Evolutionary conservation across 1,284 basidiomycete genomes (phyloP).

Genomic region (Hemileccinum hortonii): DNA sequence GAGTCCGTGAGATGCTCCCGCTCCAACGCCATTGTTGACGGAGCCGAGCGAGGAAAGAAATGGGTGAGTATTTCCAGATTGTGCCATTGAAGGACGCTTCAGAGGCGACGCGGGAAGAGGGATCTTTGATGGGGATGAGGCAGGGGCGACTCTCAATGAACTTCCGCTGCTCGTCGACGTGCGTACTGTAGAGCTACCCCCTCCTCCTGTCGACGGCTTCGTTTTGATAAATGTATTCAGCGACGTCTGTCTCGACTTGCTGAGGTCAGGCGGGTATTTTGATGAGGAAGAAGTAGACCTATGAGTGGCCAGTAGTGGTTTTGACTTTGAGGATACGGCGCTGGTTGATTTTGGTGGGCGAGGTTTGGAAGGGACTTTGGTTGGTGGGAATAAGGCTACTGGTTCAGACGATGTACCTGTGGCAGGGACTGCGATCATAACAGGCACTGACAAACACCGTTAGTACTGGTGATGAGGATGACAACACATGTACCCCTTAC

Average conservation of each 20-base stretch:
- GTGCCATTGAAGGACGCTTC: conserved; percentile 15
- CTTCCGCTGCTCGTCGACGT: conserved; percentile 1
- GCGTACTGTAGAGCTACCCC: not conserved
- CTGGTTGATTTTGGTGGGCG: conserved; percentile 4
- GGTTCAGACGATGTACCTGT: not conserved
- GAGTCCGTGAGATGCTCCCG: not conserved
- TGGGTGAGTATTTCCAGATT: conserved; percentile 2
- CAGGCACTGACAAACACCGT: conserved; percentile 4
- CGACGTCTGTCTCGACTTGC: conserved; percentile 30
- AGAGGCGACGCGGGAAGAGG: conserved; percentile 24
- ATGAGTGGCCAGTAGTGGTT: not conserved
- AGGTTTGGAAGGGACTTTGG: conserved; percentile 1
- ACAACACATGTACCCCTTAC: not conserved
- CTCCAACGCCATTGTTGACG: not conserved
- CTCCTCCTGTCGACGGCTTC: not conserved
- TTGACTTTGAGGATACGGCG: conserved; percentile 6
- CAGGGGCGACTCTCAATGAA: not conserved
- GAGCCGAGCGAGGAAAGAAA: conserved; percentile 3
- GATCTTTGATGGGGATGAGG: conserved; percentile 28
- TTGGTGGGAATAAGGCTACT: not conserved
- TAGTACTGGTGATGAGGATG: not conserved
- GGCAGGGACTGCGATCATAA: not conserved
- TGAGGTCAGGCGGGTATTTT: conserved; percentile 11
- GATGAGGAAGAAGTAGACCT: conserved; percentile 11
- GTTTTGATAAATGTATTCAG: conserved; percentile 26